A percentile compares a stretch with the other conserved stretches of the same genome.
These are phyloP conservation scores for Silene latifolia DNA, from an alignment of 148 eudicot species.

Conservation along the genomic window DNA sequence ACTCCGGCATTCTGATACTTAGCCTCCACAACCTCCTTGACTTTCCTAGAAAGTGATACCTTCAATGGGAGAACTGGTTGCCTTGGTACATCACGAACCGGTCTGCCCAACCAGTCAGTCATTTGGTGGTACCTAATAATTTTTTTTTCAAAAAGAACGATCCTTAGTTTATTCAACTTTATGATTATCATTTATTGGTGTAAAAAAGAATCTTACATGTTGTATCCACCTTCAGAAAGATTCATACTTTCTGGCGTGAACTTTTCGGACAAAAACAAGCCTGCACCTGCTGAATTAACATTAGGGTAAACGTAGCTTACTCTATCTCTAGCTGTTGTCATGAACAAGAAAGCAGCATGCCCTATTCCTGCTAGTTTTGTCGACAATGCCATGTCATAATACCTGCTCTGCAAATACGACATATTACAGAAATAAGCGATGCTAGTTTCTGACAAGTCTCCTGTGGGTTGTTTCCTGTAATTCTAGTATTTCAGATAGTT, in stretches of 20 bases:
- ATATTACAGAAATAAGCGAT: not conserved
- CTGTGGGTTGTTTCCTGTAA: not conserved
- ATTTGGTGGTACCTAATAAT: conserved; percentile 69
- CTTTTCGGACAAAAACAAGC: conserved; percentile 67
- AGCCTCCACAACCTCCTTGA: conserved; percentile 65
- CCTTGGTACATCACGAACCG: conserved; percentile 51
- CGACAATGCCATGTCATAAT: conserved; percentile 82
- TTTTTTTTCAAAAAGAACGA: not conserved
- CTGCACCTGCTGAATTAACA: conserved; percentile 90
- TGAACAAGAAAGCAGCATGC: conserved; percentile 79
- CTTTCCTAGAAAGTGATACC: conserved; percentile 65
- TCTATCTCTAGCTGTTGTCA: conserved; percentile 80
- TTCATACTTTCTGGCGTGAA: conserved; percentile 57
- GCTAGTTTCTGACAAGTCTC: not conserved
- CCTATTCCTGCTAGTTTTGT: conserved; percentile 95
- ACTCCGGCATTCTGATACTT: conserved; percentile 72
- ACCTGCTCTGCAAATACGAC: conserved; percentile 54
- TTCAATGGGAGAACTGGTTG: conserved; percentile 60
- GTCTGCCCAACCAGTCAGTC: conserved; percentile 84
- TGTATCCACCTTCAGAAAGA: conserved; percentile 77
- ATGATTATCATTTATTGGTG: not conserved
- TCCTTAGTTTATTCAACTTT: not conserved
- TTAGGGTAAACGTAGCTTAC: conserved; percentile 87
- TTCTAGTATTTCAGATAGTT: not conserved
- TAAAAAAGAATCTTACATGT: conserved; percentile 48